Base-by-base conservation (phyloP, 257 asterid species). In the Solanum medicagineum region DNA sequence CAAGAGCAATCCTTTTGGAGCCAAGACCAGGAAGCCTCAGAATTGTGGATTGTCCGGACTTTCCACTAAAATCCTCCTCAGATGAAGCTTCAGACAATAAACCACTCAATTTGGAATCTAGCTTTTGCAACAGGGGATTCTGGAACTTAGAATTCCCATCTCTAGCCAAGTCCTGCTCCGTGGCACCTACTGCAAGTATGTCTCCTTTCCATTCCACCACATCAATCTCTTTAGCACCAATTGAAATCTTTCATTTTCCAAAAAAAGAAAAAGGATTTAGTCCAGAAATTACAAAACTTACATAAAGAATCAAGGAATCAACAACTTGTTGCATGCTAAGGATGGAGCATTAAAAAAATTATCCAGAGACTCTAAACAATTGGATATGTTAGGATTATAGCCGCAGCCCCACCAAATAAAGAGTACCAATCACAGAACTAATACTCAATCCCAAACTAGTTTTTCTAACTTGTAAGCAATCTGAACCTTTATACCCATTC, bases 141-240 rank as follows among this genome's bases (percentile, higher is more conserved):
- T 92, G 92, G 87, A 97, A 97, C 83, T 91, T 93, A 8, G 89
- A 92, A 87, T 90, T 89, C 74, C 90, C 98, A 71, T 97, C 98
- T 90, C 91, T 97, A 5, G 88, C 92, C 97, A 89, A 84, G 89
- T 97, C 99, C 85, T 89, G 93, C 90, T 93, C 98, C 0, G 98
- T 90, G 74, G 93, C 96, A 17, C 98, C 99, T 53, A 97, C 96
- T 20, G 96, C 98, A 65, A 97, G 97, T 66, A 97, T 90, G 89
- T 95, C 99, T 69, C 99, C 99, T 91, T 95, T 97, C 99, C 99
- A 97, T 90, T 93, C 97, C 6, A 89, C 92, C 90, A 94, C 85
- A 89, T 95, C 97, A 74, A 91, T 89, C 84, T 94, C 98, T 92
- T 97, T 95, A 36, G 98, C 97, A 57, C 93, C 87, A 90, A 97